Base-by-base conservation (phyloP, 225 moss, liverwort and hornwort genomes). In the Polytrichum commune region DNA sequence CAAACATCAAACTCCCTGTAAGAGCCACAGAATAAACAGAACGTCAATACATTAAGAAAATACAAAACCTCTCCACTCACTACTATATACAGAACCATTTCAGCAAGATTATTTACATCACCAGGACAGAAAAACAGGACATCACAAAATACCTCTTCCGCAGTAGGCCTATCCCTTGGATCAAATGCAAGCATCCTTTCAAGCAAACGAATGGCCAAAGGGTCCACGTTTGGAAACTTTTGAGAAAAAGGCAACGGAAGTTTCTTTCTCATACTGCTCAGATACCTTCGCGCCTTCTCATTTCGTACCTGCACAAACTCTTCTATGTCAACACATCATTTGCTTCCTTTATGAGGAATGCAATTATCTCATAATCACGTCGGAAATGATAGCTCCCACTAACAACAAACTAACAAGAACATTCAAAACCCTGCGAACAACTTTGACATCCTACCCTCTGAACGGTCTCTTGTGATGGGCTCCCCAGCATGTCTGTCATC, bases 401-500 rank as follows among this genome's bases (percentile, higher is more conserved):
- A 8, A 35, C 8, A 0, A 35, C 8, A 35, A 8, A 2, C 35
- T 2, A 8, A 1, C 8, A 8, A 1, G 3, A 10, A 46, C 46
- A 46, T 46, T 46, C 46, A 13, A 46, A 46, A 46, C 46, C 46
- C 13, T 46, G 3, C 3, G 0, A 46, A 46, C 46, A 46, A 13
- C 1, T 20, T 58, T 23, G 2, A 9, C 58, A 58, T 82, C 91
- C 74, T 70, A 98, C 98, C 93, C 95, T 87, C 63, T 91, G 89
- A 19, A 98, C 91, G 67, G 98, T 93, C 76, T 98, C 98, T 58
- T 85, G 84, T 54, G 98, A 95, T 55, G 95, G 98, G 62, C 95
- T 98, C 67, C 98, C 98, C 74, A 98, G 82, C 98, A 98, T 95
- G 81, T 95, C 95, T 53, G 98, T 98, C 98, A 98, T 98, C 67